phyloP scores from a whole-genome alignment of 805 yeast genomes.

The Candida berthetii region DNA sequence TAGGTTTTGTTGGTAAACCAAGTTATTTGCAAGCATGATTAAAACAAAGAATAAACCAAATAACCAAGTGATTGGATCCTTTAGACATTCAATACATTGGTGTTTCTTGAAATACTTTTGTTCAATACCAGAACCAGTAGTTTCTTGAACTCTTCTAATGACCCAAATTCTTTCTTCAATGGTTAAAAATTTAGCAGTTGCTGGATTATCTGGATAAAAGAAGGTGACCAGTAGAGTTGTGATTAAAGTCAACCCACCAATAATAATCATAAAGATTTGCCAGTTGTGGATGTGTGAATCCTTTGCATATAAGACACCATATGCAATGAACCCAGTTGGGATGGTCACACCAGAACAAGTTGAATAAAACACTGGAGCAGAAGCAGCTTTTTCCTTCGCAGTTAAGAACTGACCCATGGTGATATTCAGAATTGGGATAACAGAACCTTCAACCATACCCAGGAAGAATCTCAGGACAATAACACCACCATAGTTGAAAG shows the following conservation, averaged over 20 bases:
- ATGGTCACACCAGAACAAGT: conserved; percentile 46
- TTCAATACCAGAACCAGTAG: conserved; percentile 35
- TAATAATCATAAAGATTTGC: conserved; percentile 49
- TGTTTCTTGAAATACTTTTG: conserved; percentile 39
- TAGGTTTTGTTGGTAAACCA: conserved; percentile 46
- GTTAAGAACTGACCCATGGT: conserved; percentile 47
- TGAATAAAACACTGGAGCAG: conserved; percentile 48
- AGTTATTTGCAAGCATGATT: conserved; percentile 44
- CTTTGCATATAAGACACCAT: conserved; percentile 26
- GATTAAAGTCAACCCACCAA: conserved; percentile 48
- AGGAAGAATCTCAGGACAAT: conserved; percentile 41
- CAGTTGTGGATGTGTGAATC: conserved; percentile 30
- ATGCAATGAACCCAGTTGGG: conserved; percentile 45
- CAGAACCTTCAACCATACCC: conserved; percentile 43
- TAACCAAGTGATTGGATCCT: conserved; percentile 42
- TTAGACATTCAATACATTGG: conserved; percentile 44
- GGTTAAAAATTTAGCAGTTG: conserved; percentile 40
- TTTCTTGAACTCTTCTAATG: conserved; percentile 31
- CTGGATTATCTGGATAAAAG: conserved; percentile 52
- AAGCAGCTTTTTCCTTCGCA: conserved; percentile 39
- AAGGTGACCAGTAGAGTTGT: conserved; percentile 27
- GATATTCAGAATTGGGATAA: conserved; percentile 36
- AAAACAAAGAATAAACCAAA: conserved; percentile 34
- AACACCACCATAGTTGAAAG: conserved; percentile 38
- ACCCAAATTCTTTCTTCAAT: conserved; percentile 45